Base-by-base conservation (phyloP, 2,329 filamentous ascomycete genomes). In the Dichotomopilus funicola region DNA sequence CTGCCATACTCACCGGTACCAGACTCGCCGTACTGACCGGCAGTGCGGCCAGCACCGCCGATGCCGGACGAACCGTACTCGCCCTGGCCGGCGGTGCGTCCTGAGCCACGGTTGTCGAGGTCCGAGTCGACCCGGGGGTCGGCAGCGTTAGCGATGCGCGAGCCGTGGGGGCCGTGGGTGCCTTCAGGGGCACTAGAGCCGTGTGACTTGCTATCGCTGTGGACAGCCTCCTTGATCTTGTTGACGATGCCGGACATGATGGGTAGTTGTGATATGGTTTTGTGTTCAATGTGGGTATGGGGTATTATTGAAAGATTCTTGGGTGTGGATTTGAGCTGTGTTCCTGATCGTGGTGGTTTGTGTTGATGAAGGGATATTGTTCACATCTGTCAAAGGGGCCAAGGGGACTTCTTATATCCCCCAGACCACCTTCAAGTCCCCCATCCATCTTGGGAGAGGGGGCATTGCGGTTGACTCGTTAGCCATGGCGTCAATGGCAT, bases 171-270 rank as follows among this genome's bases (percentile, higher is more conserved):
- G 5, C 74, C 73, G 53, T 65, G 57, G 35, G 59, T 59, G 11
- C 67, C 67, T 51, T 64, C 63, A 49, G 71, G 64, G n/a, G 56
- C 58, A 12, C 63, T 60, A 56, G 35, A 60, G 58, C 40, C 55
- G 43, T 68, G 61, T 56, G 64, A 41, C 62, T 64, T 54, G 64
- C 76, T 72, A 68, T 77, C 73, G 59, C 72, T 70, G 64, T 72
- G 66, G 56, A 82, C 67, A 59, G 73, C 77, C 4, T 82, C 78
- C 76, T 82, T 82, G 68, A 81, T 75, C 71, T 82, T 82, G 74
- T 82, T 77, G 66, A 81, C 69, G 65, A 83, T 71, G 63, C 70
- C 70, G 69, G 80, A 80, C 80, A 82, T 83, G 66, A 59, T 81
- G 72, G 72, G 48, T 65, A 56, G 52, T 60, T 63, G 57, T 51